Conservation (phyloP, 805 yeast species). For the Phaffomyces opuntiae region DNA sequence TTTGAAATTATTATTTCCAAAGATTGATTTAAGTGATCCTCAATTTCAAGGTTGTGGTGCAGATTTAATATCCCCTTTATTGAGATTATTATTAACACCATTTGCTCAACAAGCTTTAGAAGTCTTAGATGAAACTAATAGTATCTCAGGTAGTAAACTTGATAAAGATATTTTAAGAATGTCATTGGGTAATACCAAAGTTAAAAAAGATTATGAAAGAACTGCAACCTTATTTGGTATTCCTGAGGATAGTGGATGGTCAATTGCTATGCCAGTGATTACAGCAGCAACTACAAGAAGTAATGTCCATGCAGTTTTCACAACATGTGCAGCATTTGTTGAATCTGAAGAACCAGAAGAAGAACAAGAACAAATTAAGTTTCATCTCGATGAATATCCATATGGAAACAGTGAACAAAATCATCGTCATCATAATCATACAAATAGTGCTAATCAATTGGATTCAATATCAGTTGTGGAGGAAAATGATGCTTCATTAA, state of each 20-base stretch:
- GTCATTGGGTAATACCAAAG: conserved; percentile 77
- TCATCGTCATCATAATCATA: conserved; percentile 6
- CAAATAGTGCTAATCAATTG: conserved; percentile 5
- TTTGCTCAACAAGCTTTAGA: conserved; percentile 84
- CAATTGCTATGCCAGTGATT: conserved; percentile 90
- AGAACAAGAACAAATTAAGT: conserved; percentile 32
- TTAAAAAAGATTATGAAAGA: conserved; percentile 74
- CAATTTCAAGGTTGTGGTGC: conserved; percentile 91
- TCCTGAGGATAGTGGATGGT: conserved; percentile 96
- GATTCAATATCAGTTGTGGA: conserved; percentile 49
- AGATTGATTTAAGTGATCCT: conserved; percentile 66
- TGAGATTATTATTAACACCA: conserved; percentile 74
- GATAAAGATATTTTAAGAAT: conserved; percentile 90
- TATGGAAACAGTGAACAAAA: conserved; percentile 21
- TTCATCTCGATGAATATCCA: conserved; percentile 56
- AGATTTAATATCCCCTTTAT: conserved; percentile 83
- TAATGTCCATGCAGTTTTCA: conserved; percentile 92
- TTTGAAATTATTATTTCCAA: conserved; percentile 66
- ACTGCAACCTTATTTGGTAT: conserved; percentile 90
- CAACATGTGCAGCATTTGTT: conserved; percentile 54
- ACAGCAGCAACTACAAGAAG: conserved; percentile 84
- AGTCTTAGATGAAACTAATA: conserved; percentile 78
- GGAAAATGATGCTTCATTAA: conserved; percentile 66
- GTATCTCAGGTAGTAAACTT: conserved; percentile 83
- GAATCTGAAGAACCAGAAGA: conserved; percentile 26